Evolutionary conservation across 2,329 filamentous ascomycete species (phyloP).

Genomic region (Ophiognomonia clavigignenti-juglandacearum): DNA sequence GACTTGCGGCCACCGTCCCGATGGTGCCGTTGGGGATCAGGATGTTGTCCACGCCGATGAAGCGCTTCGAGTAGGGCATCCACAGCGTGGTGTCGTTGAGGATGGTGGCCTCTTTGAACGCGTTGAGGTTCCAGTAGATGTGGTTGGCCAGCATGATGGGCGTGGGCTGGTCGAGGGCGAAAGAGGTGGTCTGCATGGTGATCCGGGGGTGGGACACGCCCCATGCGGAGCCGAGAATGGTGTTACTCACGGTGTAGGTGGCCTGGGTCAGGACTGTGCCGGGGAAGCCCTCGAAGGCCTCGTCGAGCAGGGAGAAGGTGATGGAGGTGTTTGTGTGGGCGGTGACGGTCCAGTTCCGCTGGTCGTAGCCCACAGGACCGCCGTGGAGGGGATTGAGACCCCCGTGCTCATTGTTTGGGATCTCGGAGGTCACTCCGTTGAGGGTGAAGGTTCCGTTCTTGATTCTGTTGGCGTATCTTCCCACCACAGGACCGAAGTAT

Average conservation of each 20-base stretch:
- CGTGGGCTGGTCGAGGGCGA: conserved; percentile 9
- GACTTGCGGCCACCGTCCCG: conserved; percentile 3
- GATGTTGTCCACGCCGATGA: conserved; percentile 9
- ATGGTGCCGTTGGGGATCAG: conserved; percentile 9
- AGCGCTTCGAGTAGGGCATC: conserved; percentile 10
- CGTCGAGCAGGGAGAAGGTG: conserved; percentile 6
- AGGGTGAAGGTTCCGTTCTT: conserved; percentile 10
- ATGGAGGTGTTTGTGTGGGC: conserved; percentile 8
- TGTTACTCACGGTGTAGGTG: conserved; percentile 9
- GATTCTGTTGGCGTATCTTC: conserved; percentile 8
- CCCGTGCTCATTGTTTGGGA: conserved; percentile 6
- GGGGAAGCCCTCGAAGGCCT: conserved; percentile 7
- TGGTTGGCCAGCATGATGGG: conserved; percentile 14
- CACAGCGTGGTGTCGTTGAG: conserved; percentile 10
- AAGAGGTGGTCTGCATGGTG: conserved; percentile 10
- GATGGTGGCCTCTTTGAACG: conserved; percentile 7
- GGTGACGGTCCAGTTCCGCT: conserved; percentile 9
- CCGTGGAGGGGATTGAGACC: conserved; percentile 10
- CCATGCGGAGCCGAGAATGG: conserved; percentile 8
- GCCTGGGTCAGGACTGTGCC: conserved; percentile 8
- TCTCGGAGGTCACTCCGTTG: conserved; percentile 4
- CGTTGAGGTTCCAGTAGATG: conserved; percentile 14
- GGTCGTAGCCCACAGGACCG: conserved; percentile 6
- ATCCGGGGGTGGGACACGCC: conserved; percentile 4
- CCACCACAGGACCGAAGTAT: conserved; percentile 9